phyloP scores from a whole-genome alignment of 2,329 filamentous ascomycete species.

The Mycogone perniciosa region DNA sequence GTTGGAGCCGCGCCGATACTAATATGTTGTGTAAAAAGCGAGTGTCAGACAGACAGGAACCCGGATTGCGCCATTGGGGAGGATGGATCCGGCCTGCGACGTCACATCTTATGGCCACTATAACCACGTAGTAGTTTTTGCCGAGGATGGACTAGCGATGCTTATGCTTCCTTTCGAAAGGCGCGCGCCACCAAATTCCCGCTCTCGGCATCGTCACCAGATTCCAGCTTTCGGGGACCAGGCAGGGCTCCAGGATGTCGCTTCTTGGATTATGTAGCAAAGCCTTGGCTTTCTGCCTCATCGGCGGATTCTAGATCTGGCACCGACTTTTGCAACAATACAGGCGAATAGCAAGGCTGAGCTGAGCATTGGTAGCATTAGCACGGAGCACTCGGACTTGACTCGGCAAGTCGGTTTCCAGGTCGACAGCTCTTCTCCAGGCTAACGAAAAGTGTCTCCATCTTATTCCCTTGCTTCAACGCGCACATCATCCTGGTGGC shows the following conservation, averaged over 20 bases:
- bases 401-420: background rate
- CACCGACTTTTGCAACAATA: background rate
- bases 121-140: background rate
- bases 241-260: too few relatives aligned
- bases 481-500: too few relatives aligned
- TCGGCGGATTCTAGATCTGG: constrained; percentile 6
- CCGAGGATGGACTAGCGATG: background rate
- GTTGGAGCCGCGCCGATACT: background rate
- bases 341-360: background rate
- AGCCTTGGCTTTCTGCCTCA: constrained; percentile 6
- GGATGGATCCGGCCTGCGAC: background rate
- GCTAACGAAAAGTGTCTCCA: background rate
- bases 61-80: constrained; percentile 4
- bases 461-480: too few relatives aligned
- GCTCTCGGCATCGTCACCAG: background rate
- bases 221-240: background rate
- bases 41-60: background rate
- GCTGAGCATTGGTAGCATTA: background rate
- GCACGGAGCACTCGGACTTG: background rate
- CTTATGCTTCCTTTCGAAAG: too few relatives aligned
- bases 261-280: background rate
- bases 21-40: background rate
- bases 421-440: background rate
- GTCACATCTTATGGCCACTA: background rate
- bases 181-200: too few relatives aligned